These are phyloP conservation scores for Cladosporium sphaerospermum DNA, from an alignment of 2,329 filamentous ascomycete genomes.

Conservation along the genomic window DNA sequence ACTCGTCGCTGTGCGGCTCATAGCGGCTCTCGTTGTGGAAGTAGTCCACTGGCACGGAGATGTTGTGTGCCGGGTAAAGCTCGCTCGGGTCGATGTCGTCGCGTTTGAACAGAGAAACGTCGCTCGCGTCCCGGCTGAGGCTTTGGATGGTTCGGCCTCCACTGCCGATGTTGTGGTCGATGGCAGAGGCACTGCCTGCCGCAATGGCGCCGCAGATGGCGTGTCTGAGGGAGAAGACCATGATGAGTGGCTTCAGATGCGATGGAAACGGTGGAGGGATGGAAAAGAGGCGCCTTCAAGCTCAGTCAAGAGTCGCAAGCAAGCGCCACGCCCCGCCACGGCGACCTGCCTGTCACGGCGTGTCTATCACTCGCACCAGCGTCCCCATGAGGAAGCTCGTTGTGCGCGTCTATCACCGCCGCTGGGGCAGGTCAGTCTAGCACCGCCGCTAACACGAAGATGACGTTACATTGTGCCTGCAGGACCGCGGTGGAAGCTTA, in stretches of 20 bases:
- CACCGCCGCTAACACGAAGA: background rate
- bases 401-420: background rate
- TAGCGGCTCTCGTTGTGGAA: conserved; percentile 76
- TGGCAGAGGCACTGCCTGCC: background rate
- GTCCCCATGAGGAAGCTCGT: conserved; percentile 8
- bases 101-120: conserved; percentile 11
- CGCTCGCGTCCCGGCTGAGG: background rate
- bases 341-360: conserved; percentile 4
- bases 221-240: background rate
- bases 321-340: background rate
- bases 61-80: conserved; percentile 45
- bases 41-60: conserved; percentile 64
- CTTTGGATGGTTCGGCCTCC: conserved; percentile 4
- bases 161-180: conserved; percentile 1
- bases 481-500: conserved; percentile 6
- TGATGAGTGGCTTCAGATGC: background rate
- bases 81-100: conserved; percentile 27
- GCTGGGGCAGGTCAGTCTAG: conserved; percentile 1
- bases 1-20: conserved; percentile 64
- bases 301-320: background rate
- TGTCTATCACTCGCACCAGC: background rate
- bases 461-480: conserved; percentile 6
- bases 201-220: background rate
- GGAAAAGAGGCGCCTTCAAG: background rate
- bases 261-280: background rate